Evolutionary conservation across 495 filamentous ascomycete genomes (phyloP), one percentile per base, ranked within the genome.

Genomic region (Cercophora samala): DNA sequence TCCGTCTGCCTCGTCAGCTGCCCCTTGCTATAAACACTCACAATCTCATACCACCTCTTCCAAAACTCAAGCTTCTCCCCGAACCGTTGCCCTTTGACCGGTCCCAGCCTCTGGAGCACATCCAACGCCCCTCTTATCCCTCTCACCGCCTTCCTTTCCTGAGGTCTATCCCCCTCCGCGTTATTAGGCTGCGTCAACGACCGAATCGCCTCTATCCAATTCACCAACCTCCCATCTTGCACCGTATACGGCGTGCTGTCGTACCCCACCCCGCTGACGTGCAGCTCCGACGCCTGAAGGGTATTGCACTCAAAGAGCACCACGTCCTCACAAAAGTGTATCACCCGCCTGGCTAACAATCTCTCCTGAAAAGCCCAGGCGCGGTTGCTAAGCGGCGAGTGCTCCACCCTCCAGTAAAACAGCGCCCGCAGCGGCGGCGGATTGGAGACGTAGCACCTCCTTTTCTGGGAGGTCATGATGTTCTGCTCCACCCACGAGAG

Each of bases 321-420:
- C 32, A 75, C 69, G 23, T 68, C 58, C 1, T 15, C 5, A 9
- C 58, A 62, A 58, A 75, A 79, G 24, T 73, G 71, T 17, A 79
- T 22, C 8, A 70, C 65, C 1, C 77, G 68, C 0, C 61, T 62
- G 0, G 76, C 66, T 1, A 77, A 69, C 21, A 76, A 23, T 29
- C 72, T 71, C 62, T 78, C 77, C 58, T 79, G 76, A 6, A 74
- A 68, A 9, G 70, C 73, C 77, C 77, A 78, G 4, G 67, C 76
- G 15, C 76, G 67, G 5, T 58, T 64, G 15, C 24, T 58, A 15
- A 64, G 63, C 3, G 51, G 63, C 15, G 63, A 42, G 18, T 42
- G 22, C 17, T 64, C 24, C 18, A 64, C 63, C 8, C 51, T 23
- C 18, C 42, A 54, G 18, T 64, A 21, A 52, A 64, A 64, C 4